These are phyloP conservation scores for Lasiosphaeria ovina DNA, from an alignment of 495 filamentous ascomycete genomes.

Conservation along the genomic window DNA sequence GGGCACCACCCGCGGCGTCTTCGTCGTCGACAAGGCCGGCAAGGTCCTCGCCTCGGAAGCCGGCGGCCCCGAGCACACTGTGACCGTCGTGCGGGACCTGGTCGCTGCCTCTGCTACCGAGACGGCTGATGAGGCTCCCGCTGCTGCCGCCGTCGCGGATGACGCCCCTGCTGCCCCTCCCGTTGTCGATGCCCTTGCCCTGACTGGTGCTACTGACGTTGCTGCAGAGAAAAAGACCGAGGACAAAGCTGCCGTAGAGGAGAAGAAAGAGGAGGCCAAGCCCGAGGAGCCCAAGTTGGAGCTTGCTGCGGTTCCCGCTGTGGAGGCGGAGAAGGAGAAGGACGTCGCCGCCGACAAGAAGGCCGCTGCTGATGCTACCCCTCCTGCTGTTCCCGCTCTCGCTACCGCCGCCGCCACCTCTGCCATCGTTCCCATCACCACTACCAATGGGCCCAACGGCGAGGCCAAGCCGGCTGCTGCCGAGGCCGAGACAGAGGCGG, in stretches of 20 bases:
- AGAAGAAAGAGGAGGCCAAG: constrained; percentile 12
- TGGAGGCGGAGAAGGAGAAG: constrained; percentile 19
- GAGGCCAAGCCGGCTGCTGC: no score
- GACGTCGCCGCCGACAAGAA: constrained; percentile 5
- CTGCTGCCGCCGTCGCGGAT: no score
- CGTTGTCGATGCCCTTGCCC: neutral
- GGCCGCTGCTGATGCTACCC: no score
- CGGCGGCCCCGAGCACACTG: constrained; percentile 59
- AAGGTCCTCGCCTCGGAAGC: constrained; percentile 62
- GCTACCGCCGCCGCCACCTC: no score
- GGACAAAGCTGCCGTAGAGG: constrained; percentile 3
- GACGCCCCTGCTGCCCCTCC: neutral
- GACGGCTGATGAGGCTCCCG: constrained; percentile 9
- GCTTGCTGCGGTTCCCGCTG: constrained; percentile 9
- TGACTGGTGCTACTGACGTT: constrained; percentile 1
- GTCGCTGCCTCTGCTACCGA: constrained; percentile 30
- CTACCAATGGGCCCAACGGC: no score
- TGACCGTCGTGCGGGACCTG: constrained; percentile 55
- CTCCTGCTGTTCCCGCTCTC: no score
- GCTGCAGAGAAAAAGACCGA: constrained; percentile 5
- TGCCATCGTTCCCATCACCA: no score
- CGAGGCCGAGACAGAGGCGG: no score
- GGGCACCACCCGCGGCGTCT: constrained; percentile 81
- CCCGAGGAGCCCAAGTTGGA: constrained; percentile 9
- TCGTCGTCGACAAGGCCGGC: constrained; percentile 76